phyloP scores from a whole-genome alignment of 306 rosid genomes.

The Vigna nakashimae region DNA sequence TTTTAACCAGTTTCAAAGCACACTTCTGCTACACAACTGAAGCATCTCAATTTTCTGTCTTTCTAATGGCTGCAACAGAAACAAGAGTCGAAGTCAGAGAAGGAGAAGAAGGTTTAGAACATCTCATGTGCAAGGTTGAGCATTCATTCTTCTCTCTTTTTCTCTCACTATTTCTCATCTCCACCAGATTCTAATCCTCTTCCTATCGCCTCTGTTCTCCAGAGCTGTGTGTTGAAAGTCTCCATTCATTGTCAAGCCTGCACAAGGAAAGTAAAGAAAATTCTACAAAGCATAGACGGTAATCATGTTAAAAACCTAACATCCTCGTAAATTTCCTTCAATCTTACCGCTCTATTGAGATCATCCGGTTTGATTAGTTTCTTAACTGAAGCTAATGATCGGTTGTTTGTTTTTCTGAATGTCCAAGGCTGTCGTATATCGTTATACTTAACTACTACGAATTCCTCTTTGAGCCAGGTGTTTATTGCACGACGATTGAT shows the following conservation, averaged over 20 bases:
- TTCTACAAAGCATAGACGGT: slow-evolving; percentile 75
- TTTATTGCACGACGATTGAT: slow-evolving; percentile 64
- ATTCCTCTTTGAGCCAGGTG: slow-evolving; percentile 59
- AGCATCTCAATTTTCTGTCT: neutral
- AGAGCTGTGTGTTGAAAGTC: slow-evolving; percentile 68
- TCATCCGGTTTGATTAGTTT: neutral
- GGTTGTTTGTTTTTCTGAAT: neutral
- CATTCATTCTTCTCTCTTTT: neutral
- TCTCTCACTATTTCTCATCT: neutral
- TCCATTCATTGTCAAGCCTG: slow-evolving; percentile 86
- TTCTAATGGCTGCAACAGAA: slow-evolving; percentile 61
- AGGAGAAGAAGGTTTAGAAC: slow-evolving; percentile 49
- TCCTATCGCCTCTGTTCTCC: slow-evolving; percentile 18
- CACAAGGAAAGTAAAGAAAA: slow-evolving; percentile 66
- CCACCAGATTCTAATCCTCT: slow-evolving; percentile 21
- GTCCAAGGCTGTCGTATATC: neutral
- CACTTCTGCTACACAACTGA: neutral
- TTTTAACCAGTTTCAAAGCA: slow-evolving; percentile 14
- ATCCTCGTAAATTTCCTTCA: neutral
- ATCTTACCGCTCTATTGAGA: neutral
- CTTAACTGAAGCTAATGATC: neutral
- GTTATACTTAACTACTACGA: neutral
- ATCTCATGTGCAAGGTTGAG: slow-evolving; percentile 76
- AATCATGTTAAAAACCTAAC: neutral
- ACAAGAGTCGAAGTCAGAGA: slow-evolving; percentile 49